Percentiles rank a stretch among this genome's conserved stretches.
Conservation (phyloP, 169 alveolate genomes). For the Plasmodium yoelii region DNA sequence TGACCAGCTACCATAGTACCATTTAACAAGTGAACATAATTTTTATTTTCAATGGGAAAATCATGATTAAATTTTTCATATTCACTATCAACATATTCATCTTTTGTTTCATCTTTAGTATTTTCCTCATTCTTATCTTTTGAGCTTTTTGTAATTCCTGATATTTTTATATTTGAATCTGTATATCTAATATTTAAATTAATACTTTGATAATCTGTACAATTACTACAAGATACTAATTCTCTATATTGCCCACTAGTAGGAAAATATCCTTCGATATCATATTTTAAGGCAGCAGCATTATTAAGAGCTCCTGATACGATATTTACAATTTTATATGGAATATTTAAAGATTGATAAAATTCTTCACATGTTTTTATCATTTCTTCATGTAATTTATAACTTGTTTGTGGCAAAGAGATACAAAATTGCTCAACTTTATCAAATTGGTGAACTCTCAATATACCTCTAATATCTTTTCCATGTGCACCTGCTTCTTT, state of each 20-base stretch:
- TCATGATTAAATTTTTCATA: slow-evolving; percentile 88
- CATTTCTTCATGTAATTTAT: slow-evolving; percentile 94
- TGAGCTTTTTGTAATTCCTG: not conserved
- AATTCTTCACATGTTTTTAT: slow-evolving; percentile 96
- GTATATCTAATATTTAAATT: slow-evolving; percentile 81
- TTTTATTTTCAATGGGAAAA: slow-evolving; percentile 83
- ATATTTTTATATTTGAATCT: slow-evolving; percentile 65
- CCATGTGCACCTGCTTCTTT: slow-evolving; percentile 99
- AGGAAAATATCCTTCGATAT: slow-evolving; percentile 99
- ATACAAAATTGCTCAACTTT: slow-evolving; percentile 98
- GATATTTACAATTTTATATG: slow-evolving; percentile 96
- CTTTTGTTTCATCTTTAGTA: not conserved
- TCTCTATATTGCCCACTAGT: slow-evolving; percentile 97
- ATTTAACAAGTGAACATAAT: slow-evolving; percentile 97
- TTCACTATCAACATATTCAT: slow-evolving; percentile 85
- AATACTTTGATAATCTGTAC: slow-evolving; percentile 98
- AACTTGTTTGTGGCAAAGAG: slow-evolving; percentile 95
- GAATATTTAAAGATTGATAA: slow-evolving; percentile 94
- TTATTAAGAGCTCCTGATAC: slow-evolving; percentile 99
- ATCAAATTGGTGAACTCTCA: slow-evolving; percentile 99
- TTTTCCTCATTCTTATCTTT: not conserved
- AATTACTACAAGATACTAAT: slow-evolving; percentile 98
- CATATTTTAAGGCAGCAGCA: slow-evolving; percentile 99
- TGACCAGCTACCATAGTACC: slow-evolving; percentile 99
- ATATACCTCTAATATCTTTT: slow-evolving; percentile 98